Conservation (phyloP, 2,329 filamentous ascomycete genomes). For the Penicillium sp. region DNA sequence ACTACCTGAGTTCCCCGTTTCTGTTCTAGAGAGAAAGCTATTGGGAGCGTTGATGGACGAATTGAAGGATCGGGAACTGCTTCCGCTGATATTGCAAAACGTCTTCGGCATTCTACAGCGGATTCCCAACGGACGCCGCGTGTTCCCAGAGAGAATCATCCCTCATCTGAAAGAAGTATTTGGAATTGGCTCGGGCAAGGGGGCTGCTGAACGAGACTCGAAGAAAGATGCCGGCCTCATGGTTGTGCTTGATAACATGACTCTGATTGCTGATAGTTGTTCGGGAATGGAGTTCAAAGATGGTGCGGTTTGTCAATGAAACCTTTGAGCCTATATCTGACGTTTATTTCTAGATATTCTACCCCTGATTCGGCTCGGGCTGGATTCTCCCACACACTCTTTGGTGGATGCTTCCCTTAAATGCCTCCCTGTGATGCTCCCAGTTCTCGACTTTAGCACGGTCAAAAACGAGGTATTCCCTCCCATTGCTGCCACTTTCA, state of each 20-base stretch:
- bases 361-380: slow-evolving; percentile 76
- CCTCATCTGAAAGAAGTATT: slow-evolving; percentile 83
- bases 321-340: slow-evolving; percentile 22
- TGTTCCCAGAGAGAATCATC: slow-evolving; percentile 83
- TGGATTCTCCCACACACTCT: slow-evolving; percentile 86
- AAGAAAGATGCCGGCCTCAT: slow-evolving; percentile 86
- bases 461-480: slow-evolving; percentile 97
- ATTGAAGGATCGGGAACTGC: slow-evolving; percentile 83
- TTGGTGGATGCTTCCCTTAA: slow-evolving; percentile 83
- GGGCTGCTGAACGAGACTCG: slow-evolving; percentile 69
- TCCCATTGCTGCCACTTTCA: slow-evolving; percentile 84
- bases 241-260: slow-evolving; percentile 83
- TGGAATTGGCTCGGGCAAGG: slow-evolving; percentile 53
- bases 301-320: slow-evolving; percentile 52
- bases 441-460: slow-evolving; percentile 89
- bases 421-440: slow-evolving; percentile 75
- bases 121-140: slow-evolving; percentile 72
- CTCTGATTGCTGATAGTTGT: slow-evolving; percentile 73
- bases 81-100: slow-evolving; percentile 84
- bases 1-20: slow-evolving; percentile 85
- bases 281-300: slow-evolving; percentile 94
- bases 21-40: slow-evolving; percentile 92
- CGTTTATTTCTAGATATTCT: slow-evolving; percentile 65
- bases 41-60: slow-evolving; percentile 87
- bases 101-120: slow-evolving; percentile 84